Evolutionary conservation across 2,329 filamentous ascomycete genomes (phyloP), one percentile per base, ranked within the genome.

Genomic region (Macroventuria anomochaeta): DNA sequence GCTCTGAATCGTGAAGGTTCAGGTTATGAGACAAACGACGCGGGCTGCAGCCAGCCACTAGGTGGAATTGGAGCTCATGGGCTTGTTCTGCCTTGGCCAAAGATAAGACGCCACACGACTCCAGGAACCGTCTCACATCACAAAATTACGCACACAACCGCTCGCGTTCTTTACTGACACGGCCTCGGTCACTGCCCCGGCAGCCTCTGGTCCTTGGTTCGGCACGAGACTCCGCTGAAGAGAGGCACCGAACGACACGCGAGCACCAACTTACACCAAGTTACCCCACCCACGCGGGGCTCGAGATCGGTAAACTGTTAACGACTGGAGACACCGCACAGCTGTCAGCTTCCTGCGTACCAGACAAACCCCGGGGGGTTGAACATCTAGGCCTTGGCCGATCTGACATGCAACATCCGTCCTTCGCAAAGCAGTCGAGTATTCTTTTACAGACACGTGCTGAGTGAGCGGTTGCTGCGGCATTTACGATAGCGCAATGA

Each of bases 31-130:
- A 54, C 51, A 49, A 49, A 44, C 44, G 40, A 54, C 51, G 44
- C 44, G 51, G 33, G 40, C 32, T 48, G 51, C 43, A 48, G 51
- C 38, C 47, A 44, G 39, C 41, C 48, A 46, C 48, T 52, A 52
- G 48, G 28, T 44, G 33, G n/a, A 49, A 34, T 46, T 43, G 47
- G 40, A 39, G 32, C 42, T 18, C 39, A n/a, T 44, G 33, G 44
- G 44, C 51, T 54, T 49, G 51, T 49, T 23, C 28, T 54, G 51
- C 39, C 51, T 54, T 54, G 46, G 51, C 51, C 51, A 32, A 12
- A 53, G 43, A 48, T 49, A 54, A 49, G 39, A 33, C 51, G 44
- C 51, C 51, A 54, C 51, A 38, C 51, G 26, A 36, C 29, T 33
- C 21, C 32, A 48, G 51, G 32, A 53, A 53, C 43, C 28, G 11